Evolutionary conservation across 495 filamentous ascomycete genomes (phyloP).

Genomic region (Clohesyomyces aquaticus): DNA sequence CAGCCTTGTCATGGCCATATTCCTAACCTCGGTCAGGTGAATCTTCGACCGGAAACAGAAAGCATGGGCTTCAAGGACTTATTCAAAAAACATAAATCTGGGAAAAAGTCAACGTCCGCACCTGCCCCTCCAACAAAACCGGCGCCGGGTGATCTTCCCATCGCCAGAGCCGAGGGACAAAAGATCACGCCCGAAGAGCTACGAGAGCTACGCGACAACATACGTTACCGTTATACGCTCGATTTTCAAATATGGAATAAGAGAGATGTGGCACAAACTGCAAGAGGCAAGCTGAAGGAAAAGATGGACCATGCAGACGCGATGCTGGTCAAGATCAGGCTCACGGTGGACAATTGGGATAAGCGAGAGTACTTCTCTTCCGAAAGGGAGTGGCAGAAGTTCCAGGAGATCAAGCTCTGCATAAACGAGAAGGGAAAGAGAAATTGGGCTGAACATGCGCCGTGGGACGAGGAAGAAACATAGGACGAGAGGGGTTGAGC

Average conservation of each 20-base stretch:
- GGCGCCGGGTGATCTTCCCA: slow-evolving; percentile 7
- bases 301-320: slow-evolving; percentile 25
- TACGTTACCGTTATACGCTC: slow-evolving; percentile 13
- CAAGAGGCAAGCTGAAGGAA: slow-evolving; percentile 6
- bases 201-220: slow-evolving; percentile 12
- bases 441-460: slow-evolving; percentile 1
- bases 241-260: slow-evolving; percentile 23
- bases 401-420: slow-evolving; percentile 3
- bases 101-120: not conserved
- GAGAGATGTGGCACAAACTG: not conserved
- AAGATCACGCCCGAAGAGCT: slow-evolving; percentile 19
- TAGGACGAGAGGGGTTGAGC: too few relatives aligned
- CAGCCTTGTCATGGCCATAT: too few relatives aligned
- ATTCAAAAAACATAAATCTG: not conserved
- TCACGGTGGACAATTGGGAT: not conserved
- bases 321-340: slow-evolving; percentile 7
- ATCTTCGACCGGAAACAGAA: not conserved
- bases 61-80: not conserved
- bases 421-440: slow-evolving; percentile 1
- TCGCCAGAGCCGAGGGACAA: not conserved
- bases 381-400: not conserved
- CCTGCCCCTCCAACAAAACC: not conserved
- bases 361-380: slow-evolving; percentile 5
- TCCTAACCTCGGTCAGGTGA: not conserved
- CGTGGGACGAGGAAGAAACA: slow-evolving; percentile 6